Evolutionary conservation across 2,329 filamentous ascomycete species (phyloP), one percentile per base, ranked within the genome.

Genomic region (Ceratocystis cacaofunesta): DNA sequence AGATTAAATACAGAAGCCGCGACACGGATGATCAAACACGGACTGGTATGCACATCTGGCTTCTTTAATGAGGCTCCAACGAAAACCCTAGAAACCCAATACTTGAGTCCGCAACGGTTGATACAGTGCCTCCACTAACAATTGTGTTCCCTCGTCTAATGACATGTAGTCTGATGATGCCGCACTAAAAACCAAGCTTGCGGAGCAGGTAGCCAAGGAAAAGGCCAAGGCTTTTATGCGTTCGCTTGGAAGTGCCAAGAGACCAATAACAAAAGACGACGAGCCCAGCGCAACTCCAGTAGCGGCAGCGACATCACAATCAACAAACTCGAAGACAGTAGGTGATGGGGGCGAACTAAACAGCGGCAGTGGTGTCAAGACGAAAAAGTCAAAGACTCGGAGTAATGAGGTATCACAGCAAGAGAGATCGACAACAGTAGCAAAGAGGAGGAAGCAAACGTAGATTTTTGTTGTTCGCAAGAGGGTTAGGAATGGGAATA

Each of bases 1-100:
- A 76, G 68, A 57, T 62, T 89, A 68, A 83, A 96, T 72, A 92
- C 88, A 70, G 83, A 84, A 69, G 92, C 90, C 5, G 89, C 90
- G 15, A 84, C 83, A 63, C 82, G 92, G 62, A 89, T 99, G 68
- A 85, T 99, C 71, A 90, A 87, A 72, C 84, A 89, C 68, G 90
- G 89, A 64, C 76, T 97, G 71, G 87, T 89, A 77, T 70, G 82
- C 73, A 2, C 17, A n/a, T 17, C 19, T 15, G 32, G 12, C 17
- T 15, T 2, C 43, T 5, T 22, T 15, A 4, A 28, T 41, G 36
- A 41, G 36, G 36, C 36, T 2, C 12, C 1, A 41, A 15, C 48
- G 30, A 30, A 17, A 48, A 8, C 36, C 22, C 30, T 5, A 43
- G 15, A 19, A 41, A 5, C 41, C 5, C n/a, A 19, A 25, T 6